Base-by-base conservation (phyloP, 768 basidiomycete genomes). In the Lyophyllum atratum region DNA sequence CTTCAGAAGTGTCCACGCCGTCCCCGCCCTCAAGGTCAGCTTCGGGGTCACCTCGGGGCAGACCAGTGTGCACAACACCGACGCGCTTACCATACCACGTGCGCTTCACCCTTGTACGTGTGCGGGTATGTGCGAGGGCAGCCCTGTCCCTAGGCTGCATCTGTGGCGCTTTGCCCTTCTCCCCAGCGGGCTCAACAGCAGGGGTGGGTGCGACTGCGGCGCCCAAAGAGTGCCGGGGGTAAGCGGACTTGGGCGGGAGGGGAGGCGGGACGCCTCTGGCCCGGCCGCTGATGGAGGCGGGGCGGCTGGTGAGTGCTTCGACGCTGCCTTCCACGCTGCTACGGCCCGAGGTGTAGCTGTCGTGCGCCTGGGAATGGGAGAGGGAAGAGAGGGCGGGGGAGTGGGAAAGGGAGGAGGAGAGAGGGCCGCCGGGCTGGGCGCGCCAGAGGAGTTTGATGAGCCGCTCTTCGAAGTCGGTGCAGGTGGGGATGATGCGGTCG, bases 361-460 rank as follows among this genome's bases (percentile, higher is more conserved):
- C 21, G 54, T 47, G 52, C 14, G 54, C 34, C 19, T 22, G 21
- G 7, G 68, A 68, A 59, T 75, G 63, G 54, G 69, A 66, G 42
- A 50, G 43, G 49, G 52, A 31, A 19, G 54, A 17, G 52, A 60
- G 22, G 61, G 67, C 26, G 63, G 72, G 58, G 59, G 75, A 59
- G 58, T 78, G 71, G 11, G 54, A n/a, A 1, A 19, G 17, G 39
- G 39, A 40, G 39, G 56, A 8, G 47, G 59, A 31, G 62, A 69
- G 40, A 60, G 72, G 59, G 34, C 6, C 12, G 59, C 73, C 52
- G 59, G 80, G 72, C 55, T 81, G 73, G 8, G 79, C 74, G 53
- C 81, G 72, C 90, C 92, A 93, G 21, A 95, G 86, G 46, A 91
- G 85, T 62, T 86, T 85, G 74, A 93, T 92, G 67, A 95, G 79